Conservation (phyloP, 306 rosid species). For the Amphicarpaea edgeworthii region DNA sequence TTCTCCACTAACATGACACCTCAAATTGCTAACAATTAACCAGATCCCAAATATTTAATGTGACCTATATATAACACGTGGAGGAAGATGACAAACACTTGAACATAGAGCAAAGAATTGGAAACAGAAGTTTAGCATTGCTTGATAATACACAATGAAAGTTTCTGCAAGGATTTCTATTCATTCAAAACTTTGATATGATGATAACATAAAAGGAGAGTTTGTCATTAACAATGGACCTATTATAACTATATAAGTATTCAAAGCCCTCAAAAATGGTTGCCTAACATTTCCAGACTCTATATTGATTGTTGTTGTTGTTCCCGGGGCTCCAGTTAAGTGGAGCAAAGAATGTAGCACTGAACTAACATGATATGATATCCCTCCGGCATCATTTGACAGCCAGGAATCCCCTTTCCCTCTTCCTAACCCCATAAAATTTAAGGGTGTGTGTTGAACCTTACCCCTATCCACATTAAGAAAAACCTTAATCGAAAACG, state of each 20-base stretch:
- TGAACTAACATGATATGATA: conserved; percentile 55
- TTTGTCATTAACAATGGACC: conserved; percentile 48
- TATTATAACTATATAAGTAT: conserved; percentile 51
- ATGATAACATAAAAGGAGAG: conserved; percentile 40
- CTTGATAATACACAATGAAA: conserved; percentile 20
- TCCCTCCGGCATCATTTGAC: conserved; percentile 42
- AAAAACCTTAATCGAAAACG: conserved; percentile 52
- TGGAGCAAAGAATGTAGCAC: conserved; percentile 71
- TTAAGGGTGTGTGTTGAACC: conserved; percentile 55
- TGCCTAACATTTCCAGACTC: conserved; percentile 59
- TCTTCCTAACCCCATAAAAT: conserved; percentile 62
- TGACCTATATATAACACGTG: conserved; percentile 30
- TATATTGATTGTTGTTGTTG: conserved; percentile 45
- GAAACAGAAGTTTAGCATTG: conserved; percentile 5
- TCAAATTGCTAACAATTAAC: neutral
- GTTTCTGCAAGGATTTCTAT: conserved; percentile 52
- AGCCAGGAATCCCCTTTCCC: conserved; percentile 49
- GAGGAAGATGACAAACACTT: neutral
- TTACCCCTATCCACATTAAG: conserved; percentile 62
- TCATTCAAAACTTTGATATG: conserved; percentile 52
- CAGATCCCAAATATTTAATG: conserved; percentile 14
- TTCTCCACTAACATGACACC: neutral
- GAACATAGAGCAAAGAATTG: conserved; percentile 17
- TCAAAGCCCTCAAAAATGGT: conserved; percentile 66
- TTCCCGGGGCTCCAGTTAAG: conserved; percentile 52